phyloP scores from a whole-genome alignment of 306 rosid species.

The Canavalia gladiata region DNA sequence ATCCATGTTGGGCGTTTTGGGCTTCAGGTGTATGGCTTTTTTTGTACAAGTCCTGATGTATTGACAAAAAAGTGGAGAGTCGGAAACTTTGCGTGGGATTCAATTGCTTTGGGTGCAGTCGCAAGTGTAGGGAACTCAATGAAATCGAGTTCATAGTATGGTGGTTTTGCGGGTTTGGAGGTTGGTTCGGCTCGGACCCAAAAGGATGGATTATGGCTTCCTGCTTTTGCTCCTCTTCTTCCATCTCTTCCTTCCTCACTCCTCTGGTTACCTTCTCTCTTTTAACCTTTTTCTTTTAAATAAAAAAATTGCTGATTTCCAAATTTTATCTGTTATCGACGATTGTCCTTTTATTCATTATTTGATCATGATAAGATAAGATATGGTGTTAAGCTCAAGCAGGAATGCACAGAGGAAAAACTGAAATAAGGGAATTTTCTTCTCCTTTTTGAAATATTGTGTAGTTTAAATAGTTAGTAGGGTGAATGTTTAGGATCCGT shows the following conservation, averaged over 20 bases:
- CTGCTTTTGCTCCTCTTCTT: slow-evolving; percentile 62
- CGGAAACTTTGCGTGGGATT: background rate
- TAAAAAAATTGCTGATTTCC: slow-evolving; percentile 8
- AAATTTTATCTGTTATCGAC: background rate
- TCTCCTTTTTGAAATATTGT: background rate
- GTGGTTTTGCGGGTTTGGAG: slow-evolving; percentile 47
- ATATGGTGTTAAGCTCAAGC: slow-evolving; percentile 10
- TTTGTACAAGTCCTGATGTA: too few species aligned
- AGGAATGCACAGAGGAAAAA: background rate
- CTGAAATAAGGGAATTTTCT: background rate
- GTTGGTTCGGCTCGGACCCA: slow-evolving; percentile 45
- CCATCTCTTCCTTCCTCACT: slow-evolving; percentile 60
- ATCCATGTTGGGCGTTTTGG: too few species aligned
- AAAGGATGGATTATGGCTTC: slow-evolving; percentile 55
- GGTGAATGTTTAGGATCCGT: slow-evolving; percentile 41
- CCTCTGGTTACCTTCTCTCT: slow-evolving; percentile 55
- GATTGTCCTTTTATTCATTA: slow-evolving; percentile 12
- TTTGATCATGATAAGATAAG: background rate
- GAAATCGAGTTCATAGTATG: slow-evolving; percentile 44
- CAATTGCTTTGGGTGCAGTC: slow-evolving; percentile 36
- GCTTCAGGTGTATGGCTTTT: too few species aligned
- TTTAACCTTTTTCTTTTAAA: background rate
- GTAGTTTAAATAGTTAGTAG: slow-evolving; percentile 1
- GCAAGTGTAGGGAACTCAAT: background rate
- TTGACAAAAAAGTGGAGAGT: background rate